Evolutionary conservation across 768 basidiomycete genomes (phyloP).

Genomic region (Xerocomellus intermedius): DNA sequence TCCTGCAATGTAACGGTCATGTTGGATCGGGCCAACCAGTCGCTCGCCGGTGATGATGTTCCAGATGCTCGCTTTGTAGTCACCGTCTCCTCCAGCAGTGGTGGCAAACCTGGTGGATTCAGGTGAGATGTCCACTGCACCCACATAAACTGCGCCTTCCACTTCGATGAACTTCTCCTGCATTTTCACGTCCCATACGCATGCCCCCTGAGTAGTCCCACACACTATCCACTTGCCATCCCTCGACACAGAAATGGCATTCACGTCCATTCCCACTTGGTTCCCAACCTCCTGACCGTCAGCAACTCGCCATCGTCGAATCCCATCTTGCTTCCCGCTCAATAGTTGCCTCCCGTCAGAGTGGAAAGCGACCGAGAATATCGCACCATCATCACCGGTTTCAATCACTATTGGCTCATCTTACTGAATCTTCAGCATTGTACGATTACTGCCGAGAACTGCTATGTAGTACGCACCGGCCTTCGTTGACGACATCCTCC

Average conservation of each 20-base stretch:
- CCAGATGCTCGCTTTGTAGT: too few species aligned
- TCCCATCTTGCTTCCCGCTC: not conserved
- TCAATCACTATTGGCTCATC: not conserved
- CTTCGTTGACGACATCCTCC: not conserved
- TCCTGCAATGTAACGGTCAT: too few species aligned
- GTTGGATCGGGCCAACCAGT: too few species aligned
- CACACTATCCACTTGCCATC: not conserved
- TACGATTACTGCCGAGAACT: not conserved
- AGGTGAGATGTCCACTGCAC: not conserved
- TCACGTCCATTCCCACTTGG: rapidly evolving
- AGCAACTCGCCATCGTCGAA: not conserved
- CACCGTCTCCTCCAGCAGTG: too few species aligned
- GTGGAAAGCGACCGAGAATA: not conserved
- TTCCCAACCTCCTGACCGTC: not conserved
- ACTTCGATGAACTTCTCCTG: not conserved
- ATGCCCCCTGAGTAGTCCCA: not conserved
- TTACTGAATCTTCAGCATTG: not conserved
- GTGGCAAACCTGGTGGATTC: not conserved
- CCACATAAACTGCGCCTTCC: not conserved
- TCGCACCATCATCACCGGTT: not conserved
- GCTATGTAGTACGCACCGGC: not conserved
- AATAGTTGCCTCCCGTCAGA: not conserved
- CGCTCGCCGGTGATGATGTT: too few species aligned
- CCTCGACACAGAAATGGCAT: not conserved
- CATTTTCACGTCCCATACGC: not conserved